Percentiles rank a stretch among this genome's conserved stretches.
phyloP scores from a whole-genome alignment of 495 filamentous ascomycete genomes.

The Annulohypoxylon maeteangense region DNA sequence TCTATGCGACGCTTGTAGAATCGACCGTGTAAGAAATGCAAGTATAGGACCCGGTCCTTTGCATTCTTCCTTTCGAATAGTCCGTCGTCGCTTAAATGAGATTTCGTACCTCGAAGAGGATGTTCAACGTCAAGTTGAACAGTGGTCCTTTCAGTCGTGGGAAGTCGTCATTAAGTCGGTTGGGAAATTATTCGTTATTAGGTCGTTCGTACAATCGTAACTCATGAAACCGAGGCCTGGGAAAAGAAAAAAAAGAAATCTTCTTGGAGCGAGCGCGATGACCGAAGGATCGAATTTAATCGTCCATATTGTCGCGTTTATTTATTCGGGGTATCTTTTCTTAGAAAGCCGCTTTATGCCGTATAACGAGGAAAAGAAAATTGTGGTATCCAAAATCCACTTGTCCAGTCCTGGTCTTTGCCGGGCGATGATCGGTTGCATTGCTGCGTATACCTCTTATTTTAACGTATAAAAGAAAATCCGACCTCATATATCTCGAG shows the following conservation, averaged over 20 bases:
- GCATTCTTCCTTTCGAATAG: conserved; percentile 43
- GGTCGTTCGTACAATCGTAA: conserved; percentile 59
- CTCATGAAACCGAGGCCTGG: conserved; percentile 52
- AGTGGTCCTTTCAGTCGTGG: conserved; percentile 38
- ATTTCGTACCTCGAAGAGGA: conserved; percentile 44
- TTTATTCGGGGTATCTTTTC: conserved; percentile 50
- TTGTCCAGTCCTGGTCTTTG: conserved; percentile 57
- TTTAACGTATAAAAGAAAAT: conserved; percentile 49
- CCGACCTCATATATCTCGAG: conserved; percentile 54
- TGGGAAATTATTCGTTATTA: conserved; percentile 52
- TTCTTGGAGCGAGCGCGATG: conserved; percentile 48
- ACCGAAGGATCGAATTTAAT: conserved; percentile 31
- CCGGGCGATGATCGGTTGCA: conserved; percentile 58
- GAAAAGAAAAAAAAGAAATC: conserved; percentile 33
- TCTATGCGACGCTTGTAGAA: conserved; percentile 45
- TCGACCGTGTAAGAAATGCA: conserved; percentile 45
- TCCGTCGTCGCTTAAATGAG: conserved; percentile 43
- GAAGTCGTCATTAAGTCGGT: conserved; percentile 50
- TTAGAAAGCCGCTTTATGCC: conserved; percentile 57
- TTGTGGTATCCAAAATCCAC: conserved; percentile 40
- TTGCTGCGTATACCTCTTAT: conserved; percentile 63
- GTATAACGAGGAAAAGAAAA: conserved; percentile 46
- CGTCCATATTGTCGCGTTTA: conserved; percentile 39
- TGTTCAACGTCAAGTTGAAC: conserved; percentile 55
- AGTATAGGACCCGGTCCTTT: conserved; percentile 40